Percentiles rank a stretch among this genome's conserved stretches.
Evolutionary conservation across 2,329 filamentous ascomycete genomes (phyloP).

Genomic region (Aureobasidium lini): DNA sequence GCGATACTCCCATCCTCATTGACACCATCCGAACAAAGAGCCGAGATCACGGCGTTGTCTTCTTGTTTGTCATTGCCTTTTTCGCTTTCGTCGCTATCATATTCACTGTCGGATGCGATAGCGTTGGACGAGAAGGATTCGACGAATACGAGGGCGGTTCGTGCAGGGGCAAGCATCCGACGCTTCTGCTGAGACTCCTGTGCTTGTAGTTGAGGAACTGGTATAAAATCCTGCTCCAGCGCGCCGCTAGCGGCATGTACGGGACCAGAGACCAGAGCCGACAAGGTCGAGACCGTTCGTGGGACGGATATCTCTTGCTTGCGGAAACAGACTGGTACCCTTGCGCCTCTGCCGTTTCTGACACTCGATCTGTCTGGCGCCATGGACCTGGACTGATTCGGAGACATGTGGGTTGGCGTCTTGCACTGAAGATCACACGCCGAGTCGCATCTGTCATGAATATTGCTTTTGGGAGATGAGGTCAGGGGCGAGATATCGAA

Average conservation of each 20-base stretch:
- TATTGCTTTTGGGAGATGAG: neutral
- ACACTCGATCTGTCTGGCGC: neutral
- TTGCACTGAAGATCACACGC: neutral
- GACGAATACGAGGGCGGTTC: neutral
- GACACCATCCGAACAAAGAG: neutral
- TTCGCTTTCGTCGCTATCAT: neutral
- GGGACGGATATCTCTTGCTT: neutral
- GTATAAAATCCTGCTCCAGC: neutral
- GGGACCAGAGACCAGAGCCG: neutral
- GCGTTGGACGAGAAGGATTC: neutral
- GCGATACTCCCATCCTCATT: neutral
- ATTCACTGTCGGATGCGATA: neutral
- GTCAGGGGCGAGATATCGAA: neutral
- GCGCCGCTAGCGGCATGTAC: too few relatives aligned
- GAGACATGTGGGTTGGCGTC: neutral
- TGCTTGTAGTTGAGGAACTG: neutral
- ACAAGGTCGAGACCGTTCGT: neutral
- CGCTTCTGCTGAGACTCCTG: neutral
- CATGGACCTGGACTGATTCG: neutral
- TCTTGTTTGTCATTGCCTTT: neutral
- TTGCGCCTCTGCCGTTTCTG: neutral
- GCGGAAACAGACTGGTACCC: conserved; percentile 1
- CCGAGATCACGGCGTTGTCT: neutral
- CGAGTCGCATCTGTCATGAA: neutral
- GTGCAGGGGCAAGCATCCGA: neutral